Evolutionary conservation across 2,329 filamentous ascomycete genomes (phyloP).

Genomic region (Clonostachys rosea): DNA sequence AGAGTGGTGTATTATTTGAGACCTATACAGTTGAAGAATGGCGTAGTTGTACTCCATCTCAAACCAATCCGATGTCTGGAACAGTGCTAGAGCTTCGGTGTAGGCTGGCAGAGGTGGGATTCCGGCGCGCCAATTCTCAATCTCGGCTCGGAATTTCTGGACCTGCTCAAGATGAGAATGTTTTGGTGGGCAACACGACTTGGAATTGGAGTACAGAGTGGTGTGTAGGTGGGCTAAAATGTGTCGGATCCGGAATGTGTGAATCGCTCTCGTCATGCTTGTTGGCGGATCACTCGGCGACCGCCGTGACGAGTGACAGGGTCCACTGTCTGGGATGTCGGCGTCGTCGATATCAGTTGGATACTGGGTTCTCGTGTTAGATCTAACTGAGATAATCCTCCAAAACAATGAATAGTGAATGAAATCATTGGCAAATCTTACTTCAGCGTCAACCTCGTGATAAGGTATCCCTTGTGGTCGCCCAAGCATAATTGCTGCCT

Average conservation of each 20-base stretch:
- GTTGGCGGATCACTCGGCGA: not conserved
- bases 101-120: not conserved
- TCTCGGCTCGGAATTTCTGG: not conserved
- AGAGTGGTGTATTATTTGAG: slow-evolving; percentile 9
- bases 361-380: not conserved
- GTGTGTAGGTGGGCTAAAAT: not conserved
- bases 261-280: not conserved
- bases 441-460: not conserved
- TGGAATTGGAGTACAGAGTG: not conserved
- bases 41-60: not conserved
- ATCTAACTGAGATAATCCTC: not conserved
- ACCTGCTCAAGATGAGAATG: not conserved
- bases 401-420: no score
- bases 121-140: not conserved
- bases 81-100: slow-evolving; percentile 12
- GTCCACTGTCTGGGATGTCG: not conserved
- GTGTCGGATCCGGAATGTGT: not conserved
- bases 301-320: not conserved
- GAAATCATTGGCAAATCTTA: not conserved
- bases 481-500: not conserved
- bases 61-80: slow-evolving; percentile 10
- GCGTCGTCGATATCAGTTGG: not conserved
- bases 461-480: not conserved
- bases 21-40: not conserved
- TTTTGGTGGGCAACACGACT: not conserved